Percentiles rank a stretch among this genome's conserved stretches.
phyloP scores from a whole-genome alignment of 345 rosid species.

The Populus deltoides region DNA sequence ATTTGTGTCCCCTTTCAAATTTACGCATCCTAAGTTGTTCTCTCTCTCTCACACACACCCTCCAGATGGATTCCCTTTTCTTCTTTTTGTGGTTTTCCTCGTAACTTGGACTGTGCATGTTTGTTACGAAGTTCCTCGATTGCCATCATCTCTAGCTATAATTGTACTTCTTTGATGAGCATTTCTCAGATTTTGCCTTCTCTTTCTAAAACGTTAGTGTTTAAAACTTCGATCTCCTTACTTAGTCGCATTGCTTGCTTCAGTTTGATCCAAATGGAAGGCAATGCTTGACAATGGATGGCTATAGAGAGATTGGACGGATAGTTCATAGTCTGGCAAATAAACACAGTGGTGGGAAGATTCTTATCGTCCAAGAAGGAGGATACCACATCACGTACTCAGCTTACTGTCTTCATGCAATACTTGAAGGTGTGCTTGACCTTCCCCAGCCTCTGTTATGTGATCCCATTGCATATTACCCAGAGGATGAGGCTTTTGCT shows the following conservation, averaged over 20 bases:
- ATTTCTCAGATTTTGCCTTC: neutral
- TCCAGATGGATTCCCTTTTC: no score
- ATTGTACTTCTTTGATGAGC: neutral
- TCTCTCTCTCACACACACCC: no score
- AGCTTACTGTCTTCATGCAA: slow-evolving; percentile 86
- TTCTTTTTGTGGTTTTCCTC: neutral
- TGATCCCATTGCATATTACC: slow-evolving; percentile 70
- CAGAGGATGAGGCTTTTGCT: slow-evolving; percentile 65
- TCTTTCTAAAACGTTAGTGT: neutral
- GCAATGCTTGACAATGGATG: slow-evolving; percentile 78
- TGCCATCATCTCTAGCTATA: neutral
- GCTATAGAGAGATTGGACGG: slow-evolving; percentile 66
- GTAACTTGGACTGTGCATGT: neutral
- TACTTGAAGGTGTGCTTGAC: slow-evolving; percentile 76
- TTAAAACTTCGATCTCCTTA: neutral
- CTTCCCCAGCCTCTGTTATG: slow-evolving; percentile 45
- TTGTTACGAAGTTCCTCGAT: neutral
- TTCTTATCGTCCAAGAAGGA: slow-evolving; percentile 90
- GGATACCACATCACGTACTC: slow-evolving; percentile 87
- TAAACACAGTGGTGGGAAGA: slow-evolving; percentile 49
- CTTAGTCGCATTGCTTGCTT: slow-evolving; percentile 9
- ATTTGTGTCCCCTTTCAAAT: no score
- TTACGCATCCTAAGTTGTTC: no score
- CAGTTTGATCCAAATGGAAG: slow-evolving; percentile 95
- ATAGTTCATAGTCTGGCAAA: slow-evolving; percentile 45